Evolutionary conservation across 192 early-diverging fungal genomes (phyloP).

Genomic region (Coemansia sp.): DNA sequence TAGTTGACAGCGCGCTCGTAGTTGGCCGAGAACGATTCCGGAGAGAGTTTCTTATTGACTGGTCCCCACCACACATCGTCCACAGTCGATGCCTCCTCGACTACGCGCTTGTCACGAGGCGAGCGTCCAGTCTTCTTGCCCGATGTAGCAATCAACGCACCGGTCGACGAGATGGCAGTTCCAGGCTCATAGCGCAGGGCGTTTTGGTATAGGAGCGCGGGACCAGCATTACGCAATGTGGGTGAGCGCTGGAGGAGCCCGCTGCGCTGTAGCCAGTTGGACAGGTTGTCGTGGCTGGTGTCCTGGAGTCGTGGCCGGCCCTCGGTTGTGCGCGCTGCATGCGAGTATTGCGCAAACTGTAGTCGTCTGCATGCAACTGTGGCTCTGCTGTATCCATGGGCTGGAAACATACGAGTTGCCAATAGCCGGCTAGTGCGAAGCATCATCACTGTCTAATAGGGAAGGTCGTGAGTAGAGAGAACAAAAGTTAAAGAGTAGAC

Average conservation of each 20-base stretch:
- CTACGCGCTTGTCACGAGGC: conserved; percentile 97
- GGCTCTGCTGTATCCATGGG: neutral
- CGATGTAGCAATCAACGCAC: conserved; percentile 89
- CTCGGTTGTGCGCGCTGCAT: conserved; percentile 2
- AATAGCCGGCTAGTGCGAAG: conserved; percentile 6
- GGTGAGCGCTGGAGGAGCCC: neutral
- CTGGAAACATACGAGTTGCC: neutral
- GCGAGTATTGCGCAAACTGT: conserved; percentile 5
- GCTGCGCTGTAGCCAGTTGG: conserved; percentile 9
- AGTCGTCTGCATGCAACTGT: conserved; percentile 5
- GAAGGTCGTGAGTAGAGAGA: neutral
- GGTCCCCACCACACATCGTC: conserved; percentile 99
- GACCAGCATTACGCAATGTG: conserved; percentile 70
- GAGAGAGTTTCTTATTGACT: conserved; percentile 90
- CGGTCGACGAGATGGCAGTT: conserved; percentile 87
- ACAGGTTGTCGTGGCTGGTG: conserved; percentile 1
- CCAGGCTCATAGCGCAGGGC: conserved; percentile 85
- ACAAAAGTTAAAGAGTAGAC: neutral
- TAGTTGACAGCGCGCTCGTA: conserved; percentile 95
- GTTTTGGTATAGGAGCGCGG: conserved; percentile 86
- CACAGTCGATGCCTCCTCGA: conserved; percentile 83
- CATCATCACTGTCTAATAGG: neutral
- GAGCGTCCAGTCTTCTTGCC: conserved; percentile 93
- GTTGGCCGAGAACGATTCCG: conserved; percentile 88
- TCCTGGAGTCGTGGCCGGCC: neutral